Evolutionary conservation across 805 yeast genomes (phyloP), one percentile per base, ranked within the genome.

Genomic region (Lipomyces chichibuensis): DNA sequence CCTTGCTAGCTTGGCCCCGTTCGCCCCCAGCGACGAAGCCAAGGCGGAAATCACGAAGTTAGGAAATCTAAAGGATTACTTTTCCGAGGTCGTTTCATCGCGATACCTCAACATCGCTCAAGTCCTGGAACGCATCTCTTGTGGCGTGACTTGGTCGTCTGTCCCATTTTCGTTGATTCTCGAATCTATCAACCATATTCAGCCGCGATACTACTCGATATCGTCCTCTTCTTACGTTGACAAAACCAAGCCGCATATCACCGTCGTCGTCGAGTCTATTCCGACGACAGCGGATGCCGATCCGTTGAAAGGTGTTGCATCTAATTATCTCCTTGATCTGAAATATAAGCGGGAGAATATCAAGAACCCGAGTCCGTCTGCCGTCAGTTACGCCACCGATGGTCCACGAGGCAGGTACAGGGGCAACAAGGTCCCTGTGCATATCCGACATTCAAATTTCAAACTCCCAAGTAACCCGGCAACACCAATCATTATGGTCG

Each of bases 191-290:
- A 85, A 92, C 55, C 90, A 87, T 73, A 81, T 95, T 75, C 96
- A 90, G 78, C 97, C 98, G 54, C 93, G 99, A 78, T 94, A 92
- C 81, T 94, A 94, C 80, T 94, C 98, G 27, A 94, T 94, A 72
- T 93, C 98, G 1, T 93, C 98, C 0, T 91, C 97, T 4, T 88
- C 96, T 0, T 78, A 86, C 62, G 83, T 87, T 65, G 95, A 91
- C 75, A 91, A 91, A 77, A 84, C 87, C 62, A 83, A 84, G 23
- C 84, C 93, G 66, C 92, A 91, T 72, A 83, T 93, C 67, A 95
- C 98, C 23, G 97, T 97, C 2, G 96, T 93, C 62, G 97, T 94
- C 55, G 98, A 95, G 81, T 73, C 75, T 64, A 76, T 79, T 39
- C 73, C 73, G 20, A 77, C 75, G 46, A 63, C 75, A 43, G 78